phyloP scores from a whole-genome alignment of 768 basidiomycete genomes.

The Pleurotus ostreatus region DNA sequence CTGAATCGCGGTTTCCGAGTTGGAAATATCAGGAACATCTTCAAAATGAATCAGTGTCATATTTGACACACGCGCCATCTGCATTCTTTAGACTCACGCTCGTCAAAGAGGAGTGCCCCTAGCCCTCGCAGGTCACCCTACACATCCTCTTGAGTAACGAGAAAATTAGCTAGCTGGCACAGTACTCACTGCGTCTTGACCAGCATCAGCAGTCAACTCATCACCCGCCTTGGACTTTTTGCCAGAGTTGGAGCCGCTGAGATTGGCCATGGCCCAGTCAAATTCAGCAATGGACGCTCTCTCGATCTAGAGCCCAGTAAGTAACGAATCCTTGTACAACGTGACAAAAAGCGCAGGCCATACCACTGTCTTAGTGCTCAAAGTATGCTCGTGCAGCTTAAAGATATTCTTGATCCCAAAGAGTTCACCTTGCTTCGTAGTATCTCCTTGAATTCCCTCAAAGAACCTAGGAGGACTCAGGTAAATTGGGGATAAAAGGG shows the following conservation, averaged over 20 bases:
- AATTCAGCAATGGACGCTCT: conserved; percentile 67
- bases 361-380: conserved; percentile 74
- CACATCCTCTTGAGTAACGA: neutral
- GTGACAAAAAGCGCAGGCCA: conserved; percentile 14
- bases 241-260: conserved; percentile 40
- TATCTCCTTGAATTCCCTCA: conserved; percentile 79
- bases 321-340: neutral
- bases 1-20: conserved; percentile 44
- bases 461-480: conserved; percentile 55
- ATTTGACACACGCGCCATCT: neutral
- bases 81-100: conserved; percentile 36
- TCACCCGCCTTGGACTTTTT: conserved; percentile 29
- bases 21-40: conserved; percentile 33
- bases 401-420: conserved; percentile 89
- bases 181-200: conserved; percentile 37
- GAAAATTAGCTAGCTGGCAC: neutral
- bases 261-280: conserved; percentile 76
- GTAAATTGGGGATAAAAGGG: too few species aligned
- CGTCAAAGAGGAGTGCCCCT: conserved; percentile 66
- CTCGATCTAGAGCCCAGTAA: conserved; percentile 54
- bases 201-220: conserved; percentile 37
- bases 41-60: neutral
- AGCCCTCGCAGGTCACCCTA: conserved; percentile 58
- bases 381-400: conserved; percentile 62
- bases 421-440: conserved; percentile 69